Evolutionary conservation across 495 filamentous ascomycete genomes (phyloP), one percentile per base, ranked within the genome.

Genomic region (Penicillium cataractarum): DNA sequence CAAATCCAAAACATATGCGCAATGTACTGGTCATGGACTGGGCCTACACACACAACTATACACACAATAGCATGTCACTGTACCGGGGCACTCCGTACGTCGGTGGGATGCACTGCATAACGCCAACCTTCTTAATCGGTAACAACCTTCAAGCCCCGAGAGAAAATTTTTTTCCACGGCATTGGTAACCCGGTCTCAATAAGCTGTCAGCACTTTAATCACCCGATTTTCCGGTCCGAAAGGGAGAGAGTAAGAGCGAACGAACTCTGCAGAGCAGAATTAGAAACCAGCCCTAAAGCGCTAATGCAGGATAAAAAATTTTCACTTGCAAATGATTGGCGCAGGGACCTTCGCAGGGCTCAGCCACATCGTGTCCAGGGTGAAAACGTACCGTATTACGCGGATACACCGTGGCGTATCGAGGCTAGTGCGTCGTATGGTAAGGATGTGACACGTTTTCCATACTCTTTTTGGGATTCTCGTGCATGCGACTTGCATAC

Each of bases 161-260:
- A 15, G n/a, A 37, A 22, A 54, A 35, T 21, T 22, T 35, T 51
- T 22, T 33, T 22, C 24, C 13, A 46, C 42, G 42, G 42, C 42
- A 10, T 22, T 46, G 42, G 9, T 9, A 46, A 46, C 21, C 21
- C 21, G 42, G 42, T 31, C 27, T n/a, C 49, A 52, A 24, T 10
- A 49, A 54, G n/a, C 51, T 46, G 64, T 66, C 60, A 66, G 64
- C 64, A 66, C 64, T 37, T 60, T 63, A 66, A 63, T 44, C 17
- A 35, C n/a, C 51, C 51, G 51, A 54, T 19, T 54, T 21, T 15
- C 32, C 51, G 51, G 51, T 37, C 29, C 31, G n/a, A 22, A 33
- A 50, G 24, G 24, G 15, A n/a, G 13, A 24, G 26, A 17, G n/a
- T 22, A 9, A n/a, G 49, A 27, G 22, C 12, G 29, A 32, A 52